These are phyloP conservation scores for Oryza glaberrima DNA, from an alignment of 176 grass and related monocot genomes.

Conservation along the genomic window DNA sequence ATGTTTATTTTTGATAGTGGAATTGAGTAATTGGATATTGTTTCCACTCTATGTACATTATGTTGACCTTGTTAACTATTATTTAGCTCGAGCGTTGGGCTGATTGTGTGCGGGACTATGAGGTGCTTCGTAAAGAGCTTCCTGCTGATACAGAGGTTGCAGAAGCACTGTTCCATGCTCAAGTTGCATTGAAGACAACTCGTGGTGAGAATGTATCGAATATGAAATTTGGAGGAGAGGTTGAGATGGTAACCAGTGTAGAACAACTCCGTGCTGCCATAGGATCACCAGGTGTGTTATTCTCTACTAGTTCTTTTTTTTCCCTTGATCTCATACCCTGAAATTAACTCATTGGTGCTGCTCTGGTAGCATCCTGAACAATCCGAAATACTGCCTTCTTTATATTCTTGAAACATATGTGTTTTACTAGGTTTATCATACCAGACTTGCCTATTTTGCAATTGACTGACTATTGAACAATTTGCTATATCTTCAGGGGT, in stretches of 20 bases:
- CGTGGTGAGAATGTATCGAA: slow-evolving; percentile 89
- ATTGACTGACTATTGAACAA: not conserved
- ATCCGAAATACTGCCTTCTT: not conserved
- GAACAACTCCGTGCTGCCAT: slow-evolving; percentile 78
- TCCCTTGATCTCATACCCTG: not conserved
- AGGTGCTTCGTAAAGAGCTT: slow-evolving; percentile 75
- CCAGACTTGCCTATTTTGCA: slow-evolving; percentile 12
- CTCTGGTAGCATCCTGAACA: slow-evolving; percentile 17
- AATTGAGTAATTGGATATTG: not conserved
- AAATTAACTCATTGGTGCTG: not conserved
- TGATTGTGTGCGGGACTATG: slow-evolving; percentile 84
- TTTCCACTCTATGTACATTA: slow-evolving; percentile 14
- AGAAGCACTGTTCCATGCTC: slow-evolving; percentile 79
- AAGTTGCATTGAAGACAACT: slow-evolving; percentile 75
- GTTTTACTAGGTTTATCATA: slow-evolving; percentile 32
- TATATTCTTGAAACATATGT: not conserved
- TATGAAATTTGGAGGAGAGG: slow-evolving; percentile 95
- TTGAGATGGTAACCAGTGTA: slow-evolving; percentile 59
- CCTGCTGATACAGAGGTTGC: slow-evolving; percentile 73
- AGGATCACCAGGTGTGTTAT: slow-evolving; percentile 66
- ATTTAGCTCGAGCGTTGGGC: slow-evolving; percentile 81
- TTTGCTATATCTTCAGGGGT: slow-evolving; percentile 55
- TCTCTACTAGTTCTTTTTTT: not conserved
- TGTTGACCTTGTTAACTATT: slow-evolving; percentile 34
- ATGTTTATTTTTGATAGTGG: not conserved